phyloP scores from a whole-genome alignment of 257 asterid genomes.

The Solanum medicagineum region DNA sequence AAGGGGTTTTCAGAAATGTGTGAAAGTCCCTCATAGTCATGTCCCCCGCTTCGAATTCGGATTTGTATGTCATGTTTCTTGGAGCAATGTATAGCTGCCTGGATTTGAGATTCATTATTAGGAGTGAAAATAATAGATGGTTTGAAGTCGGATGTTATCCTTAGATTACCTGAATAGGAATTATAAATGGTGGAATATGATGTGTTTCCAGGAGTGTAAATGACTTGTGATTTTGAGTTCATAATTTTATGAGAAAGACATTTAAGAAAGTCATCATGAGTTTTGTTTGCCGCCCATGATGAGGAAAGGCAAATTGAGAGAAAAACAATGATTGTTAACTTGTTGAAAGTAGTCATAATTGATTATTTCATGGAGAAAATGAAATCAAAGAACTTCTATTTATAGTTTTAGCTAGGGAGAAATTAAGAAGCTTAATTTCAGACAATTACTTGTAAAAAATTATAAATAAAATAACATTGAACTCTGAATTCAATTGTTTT shows the following conservation, averaged over 20 bases:
- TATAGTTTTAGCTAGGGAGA: neutral
- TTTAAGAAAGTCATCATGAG: neutral
- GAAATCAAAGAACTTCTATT: neutral
- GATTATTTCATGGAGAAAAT: neutral
- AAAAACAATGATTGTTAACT: neutral
- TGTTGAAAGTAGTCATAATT: neutral
- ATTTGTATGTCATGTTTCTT: neutral
- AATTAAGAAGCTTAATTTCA: neutral
- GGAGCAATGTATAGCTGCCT: neutral
- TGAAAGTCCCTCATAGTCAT: neutral
- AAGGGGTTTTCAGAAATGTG: neutral
- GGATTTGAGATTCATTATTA: neutral
- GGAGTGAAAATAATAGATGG: neutral
- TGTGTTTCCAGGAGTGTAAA: neutral
- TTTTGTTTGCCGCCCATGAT: neutral
- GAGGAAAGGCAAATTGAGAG: neutral
- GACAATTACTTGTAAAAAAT: neutral
- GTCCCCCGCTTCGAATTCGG: neutral
- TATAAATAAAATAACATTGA: no score
- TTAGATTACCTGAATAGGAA: neutral
- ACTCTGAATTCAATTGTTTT: no score
- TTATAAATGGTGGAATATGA: neutral
- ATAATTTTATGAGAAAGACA: neutral
- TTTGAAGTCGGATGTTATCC: neutral
- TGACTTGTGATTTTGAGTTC: neutral